Base-by-base conservation (phyloP, 2,329 filamentous ascomycete species). In the Alternaria sp. region DNA sequence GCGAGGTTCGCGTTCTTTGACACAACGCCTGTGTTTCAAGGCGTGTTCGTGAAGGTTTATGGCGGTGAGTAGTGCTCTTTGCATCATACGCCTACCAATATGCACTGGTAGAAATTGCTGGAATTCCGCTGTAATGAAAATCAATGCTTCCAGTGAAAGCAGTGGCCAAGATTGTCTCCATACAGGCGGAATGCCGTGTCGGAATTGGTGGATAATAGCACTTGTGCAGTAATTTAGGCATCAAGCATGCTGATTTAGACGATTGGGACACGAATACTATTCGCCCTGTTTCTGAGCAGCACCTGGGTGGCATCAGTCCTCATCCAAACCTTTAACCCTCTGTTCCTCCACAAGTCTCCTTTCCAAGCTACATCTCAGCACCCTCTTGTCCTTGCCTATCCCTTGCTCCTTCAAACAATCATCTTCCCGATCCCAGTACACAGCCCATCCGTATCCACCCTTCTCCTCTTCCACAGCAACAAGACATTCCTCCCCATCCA, bases 401-500 rank as follows among this genome's bases (percentile, higher is more conserved):
- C 76, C 76, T 17, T 71, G 61, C 50, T 72, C 77, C 60, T 78
- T 78, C 70, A 85, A 62, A 36, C 80, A 77, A 73, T 85, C 81
- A 71, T 85, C 82, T n/a, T 83, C 76, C 52, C 73, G 64, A 68
- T 85, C 83, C 72, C 82, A 85, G 67, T 84, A 87, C 50, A 89
- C 73, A 45, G 83, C 83, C 87, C 87, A 89, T 3, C 80, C 78
- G 47, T 80, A 81, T 3, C 77, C 78, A 6, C 77, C 78, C 51
- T 81, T 78, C 36, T 81, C 81, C 65, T 87, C 85, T 70, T 89
- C 83, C 2, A 89, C 84, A 1, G 85, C 87, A 5, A 88, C 82
- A 53, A 88, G 85, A 23, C 83, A 83, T 69, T 88, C 85, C 70
- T 83, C 85, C 0, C 81, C 85, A 59, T 88, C 83, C 13, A 89